Base-by-base conservation (phyloP, 768 basidiomycete genomes). In the Leccinellum rugosiceps region DNA sequence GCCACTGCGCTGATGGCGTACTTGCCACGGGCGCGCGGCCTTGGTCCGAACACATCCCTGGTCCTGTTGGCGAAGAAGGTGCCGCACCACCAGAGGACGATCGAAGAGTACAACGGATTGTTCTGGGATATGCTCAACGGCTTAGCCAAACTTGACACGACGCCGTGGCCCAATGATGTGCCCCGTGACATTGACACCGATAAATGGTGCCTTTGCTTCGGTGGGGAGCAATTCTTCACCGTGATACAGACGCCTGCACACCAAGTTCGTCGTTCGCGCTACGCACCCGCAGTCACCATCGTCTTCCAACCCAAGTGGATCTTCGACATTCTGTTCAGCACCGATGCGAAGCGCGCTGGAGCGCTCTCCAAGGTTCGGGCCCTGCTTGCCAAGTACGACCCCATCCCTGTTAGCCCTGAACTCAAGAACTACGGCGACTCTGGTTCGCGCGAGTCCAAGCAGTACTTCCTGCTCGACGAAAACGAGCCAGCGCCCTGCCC, bases 221-320 rank as follows among this genome's bases (percentile, higher is more conserved):
- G 54, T 11, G 61, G 65, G 32, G 64, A 65, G 58, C 52, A 53
- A 21, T 60, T 65, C 45, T 65, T 66, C 38, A 59, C 61, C 1
- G 61, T 63, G 5, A 66, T 65, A 13, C 64, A 65, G 30, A 66
- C 64, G 0, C 65, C 58, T 4, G 65, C 61, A 2, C 65, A 65
- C 50, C 65, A 63, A 52, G 61, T 66, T n/a, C 62, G 65, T 21
- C 65, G 61, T 19, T 54, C 64, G 9, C 64, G 64, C 32, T 58
- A 57, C n/a, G 53, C 65, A 21, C 56, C 58, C 6, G 51, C 65
- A 8, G 46, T 66, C 44, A 65, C 65, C 32, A 58, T 66, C n/a
- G 64, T 66, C 9, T 63, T 65, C 56, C 64, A 66, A 28, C 64
- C 64, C 14, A 66, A 65, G 34, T 65, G 64, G 64, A 65, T 63